Evolutionary conservation across 805 yeast genomes (phyloP).

Genomic region (Limtongia smithiae): DNA sequence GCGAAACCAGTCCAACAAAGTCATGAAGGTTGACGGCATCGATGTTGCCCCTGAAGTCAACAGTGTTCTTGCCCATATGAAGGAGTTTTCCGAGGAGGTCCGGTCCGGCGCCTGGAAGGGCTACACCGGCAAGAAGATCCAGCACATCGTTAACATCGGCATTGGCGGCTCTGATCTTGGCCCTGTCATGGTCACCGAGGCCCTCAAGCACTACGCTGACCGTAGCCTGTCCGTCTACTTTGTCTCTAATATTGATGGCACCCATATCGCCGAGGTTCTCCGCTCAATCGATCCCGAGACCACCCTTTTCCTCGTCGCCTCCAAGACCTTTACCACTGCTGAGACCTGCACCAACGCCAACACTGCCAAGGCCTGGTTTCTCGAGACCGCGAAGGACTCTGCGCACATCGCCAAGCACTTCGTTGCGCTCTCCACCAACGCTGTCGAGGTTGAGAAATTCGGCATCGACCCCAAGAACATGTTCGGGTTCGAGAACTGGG

Average conservation of each 20-base stretch:
- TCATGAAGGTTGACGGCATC: conserved; percentile 83
- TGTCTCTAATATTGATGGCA: conserved; percentile 98
- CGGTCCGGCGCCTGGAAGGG: conserved; percentile 97
- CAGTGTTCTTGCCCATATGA: conserved; percentile 89
- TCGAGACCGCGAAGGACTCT: conserved; percentile 61
- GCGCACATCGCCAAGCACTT: conserved; percentile 91
- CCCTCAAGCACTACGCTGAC: conserved; percentile 82
- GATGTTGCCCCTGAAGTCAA: conserved; percentile 92
- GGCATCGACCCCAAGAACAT: conserved; percentile 97
- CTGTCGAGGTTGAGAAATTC: conserved; percentile 82
- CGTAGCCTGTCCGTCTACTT: conserved; percentile 68
- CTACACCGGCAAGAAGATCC: conserved; percentile 89
- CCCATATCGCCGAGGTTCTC: conserved; percentile 89
- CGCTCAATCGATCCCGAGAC: conserved; percentile 80
- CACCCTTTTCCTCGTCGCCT: conserved; percentile 58
- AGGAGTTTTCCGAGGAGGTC: conserved; percentile 84
- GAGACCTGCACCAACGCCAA: conserved; percentile 96
- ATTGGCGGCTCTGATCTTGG: conserved; percentile 99
- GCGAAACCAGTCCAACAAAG: conserved; percentile 83
- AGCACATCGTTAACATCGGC: conserved; percentile 95
- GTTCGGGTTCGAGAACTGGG: conserved; percentile 99
- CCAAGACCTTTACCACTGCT: conserved; percentile 96
- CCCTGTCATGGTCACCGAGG: conserved; percentile 99
- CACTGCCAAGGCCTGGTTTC: conserved; percentile 93
- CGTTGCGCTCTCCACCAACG: conserved; percentile 94